phyloP scores from a whole-genome alignment of 2,329 filamentous ascomycete species.

The Stachybotrys chartarum region DNA sequence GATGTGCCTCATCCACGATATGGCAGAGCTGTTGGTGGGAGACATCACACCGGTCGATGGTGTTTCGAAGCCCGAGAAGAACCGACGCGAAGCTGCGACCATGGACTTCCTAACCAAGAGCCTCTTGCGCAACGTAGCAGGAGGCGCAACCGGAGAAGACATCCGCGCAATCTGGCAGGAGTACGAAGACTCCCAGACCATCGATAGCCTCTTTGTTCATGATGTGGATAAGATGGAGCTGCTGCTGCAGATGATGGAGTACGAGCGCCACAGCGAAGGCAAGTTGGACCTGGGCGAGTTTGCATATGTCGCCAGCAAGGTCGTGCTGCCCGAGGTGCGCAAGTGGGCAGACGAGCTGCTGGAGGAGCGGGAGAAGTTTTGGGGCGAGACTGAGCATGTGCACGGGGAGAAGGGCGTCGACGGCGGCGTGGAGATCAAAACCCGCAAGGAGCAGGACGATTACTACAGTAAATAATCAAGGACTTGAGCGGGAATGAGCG shows the following conservation, averaged over 20 bases:
- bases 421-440: conserved; percentile 27
- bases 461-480: conserved; percentile 31
- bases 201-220: conserved; percentile 85
- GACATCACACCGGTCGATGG: conserved; percentile 94
- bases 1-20: conserved; percentile 96
- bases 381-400: conserved; percentile 46
- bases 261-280: conserved; percentile 66
- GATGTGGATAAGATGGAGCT: conserved; percentile 97
- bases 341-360: conserved; percentile 73
- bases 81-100: conserved; percentile 73
- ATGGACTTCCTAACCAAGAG: conserved; percentile 83
- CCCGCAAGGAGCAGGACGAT: conserved; percentile 35
- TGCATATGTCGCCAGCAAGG: conserved; percentile 64
- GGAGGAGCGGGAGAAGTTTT: conserved; percentile 67
- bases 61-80: conserved; percentile 82
- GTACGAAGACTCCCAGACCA: conserved; percentile 81
- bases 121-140: conserved; percentile 67
- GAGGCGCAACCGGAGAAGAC: conserved; percentile 60
- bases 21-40: conserved; percentile 91
- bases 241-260: conserved; percentile 91
- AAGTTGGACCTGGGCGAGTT: conserved; percentile 80
- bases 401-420: conserved; percentile 36
- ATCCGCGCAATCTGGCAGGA: conserved; percentile 85
- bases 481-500: conserved; percentile 7
- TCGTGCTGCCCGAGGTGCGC: conserved; percentile 71